Percentiles rank a stretch among this genome's conserved stretches.
Conservation (phyloP, 2,329 filamentous ascomycete genomes). For the Penicillium brevicompactum region DNA sequence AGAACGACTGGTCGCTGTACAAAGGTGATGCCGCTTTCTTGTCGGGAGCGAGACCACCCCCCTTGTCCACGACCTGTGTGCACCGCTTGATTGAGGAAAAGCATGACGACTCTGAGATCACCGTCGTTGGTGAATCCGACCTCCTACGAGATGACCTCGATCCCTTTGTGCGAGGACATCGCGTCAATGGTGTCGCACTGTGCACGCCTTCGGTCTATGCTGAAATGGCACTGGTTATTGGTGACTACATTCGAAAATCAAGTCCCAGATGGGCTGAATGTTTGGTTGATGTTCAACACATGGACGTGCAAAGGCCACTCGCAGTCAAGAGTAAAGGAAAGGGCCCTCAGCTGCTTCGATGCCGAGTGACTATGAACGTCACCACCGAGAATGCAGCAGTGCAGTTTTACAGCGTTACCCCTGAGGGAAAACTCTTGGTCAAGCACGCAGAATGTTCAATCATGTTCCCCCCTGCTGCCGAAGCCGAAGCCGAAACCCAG, state of each 20-base stretch:
- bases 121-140: slow-evolving; percentile 19
- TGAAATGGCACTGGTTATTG: background rate
- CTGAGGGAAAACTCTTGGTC: too few species aligned
- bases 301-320: background rate
- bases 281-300: background rate
- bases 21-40: slow-evolving; percentile 58
- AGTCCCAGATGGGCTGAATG: background rate
- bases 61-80: slow-evolving; percentile 20
- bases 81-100: slow-evolving; percentile 30
- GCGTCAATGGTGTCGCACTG: slow-evolving; percentile 26
- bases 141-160: slow-evolving; percentile 17
- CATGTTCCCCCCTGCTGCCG: too few species aligned
- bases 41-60: background rate
- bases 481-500: too few species aligned
- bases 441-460: too few species aligned
- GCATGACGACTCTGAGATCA: background rate
- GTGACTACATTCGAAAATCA: background rate
- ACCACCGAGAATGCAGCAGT: too few species aligned
- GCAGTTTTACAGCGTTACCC: too few species aligned
- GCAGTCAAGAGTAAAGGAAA: too few species aligned
- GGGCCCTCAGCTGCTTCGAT: too few species aligned
- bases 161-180: slow-evolving; percentile 23
- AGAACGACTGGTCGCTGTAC: slow-evolving; percentile 70
- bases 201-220: slow-evolving; percentile 21
- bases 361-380: too few species aligned